These are phyloP conservation scores for Penicillium crustosum DNA, from an alignment of 2,329 filamentous ascomycete genomes.

Conservation along the genomic window DNA sequence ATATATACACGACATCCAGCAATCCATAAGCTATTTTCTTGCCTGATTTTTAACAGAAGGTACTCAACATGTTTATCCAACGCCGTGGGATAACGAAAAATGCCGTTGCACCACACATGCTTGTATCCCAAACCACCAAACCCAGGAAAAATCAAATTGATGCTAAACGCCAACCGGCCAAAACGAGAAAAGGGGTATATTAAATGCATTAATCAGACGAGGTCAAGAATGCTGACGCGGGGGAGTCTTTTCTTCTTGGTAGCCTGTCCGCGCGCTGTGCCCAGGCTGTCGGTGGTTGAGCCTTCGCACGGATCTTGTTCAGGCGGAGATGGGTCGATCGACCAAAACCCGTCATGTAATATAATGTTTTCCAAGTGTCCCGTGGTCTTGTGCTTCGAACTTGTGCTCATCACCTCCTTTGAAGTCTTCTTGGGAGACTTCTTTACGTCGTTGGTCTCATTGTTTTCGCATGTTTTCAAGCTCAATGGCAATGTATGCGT, in stretches of 20 bases:
- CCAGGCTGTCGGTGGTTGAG: conserved; percentile 5
- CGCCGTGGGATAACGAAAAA: not conserved
- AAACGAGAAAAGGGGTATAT: conserved; percentile 12
- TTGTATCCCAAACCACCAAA: not conserved
- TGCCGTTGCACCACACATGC: not conserved
- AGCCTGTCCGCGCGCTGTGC: conserved; percentile 1
- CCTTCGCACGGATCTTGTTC: conserved; percentile 11
- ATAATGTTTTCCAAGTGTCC: conserved; percentile 24
- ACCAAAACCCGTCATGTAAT: conserved; percentile 28
- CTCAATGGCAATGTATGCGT: not conserved
- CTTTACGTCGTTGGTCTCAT: not conserved
- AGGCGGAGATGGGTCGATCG: conserved; percentile 12
- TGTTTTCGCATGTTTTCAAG: not conserved
- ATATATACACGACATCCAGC: not conserved
- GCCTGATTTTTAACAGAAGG: not conserved
- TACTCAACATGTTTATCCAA: not conserved
- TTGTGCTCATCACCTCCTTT: not conserved
- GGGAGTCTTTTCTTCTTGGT: conserved; percentile 32
- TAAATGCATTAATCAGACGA: conserved; percentile 18
- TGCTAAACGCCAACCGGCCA: not conserved
- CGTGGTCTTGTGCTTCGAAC: not conserved
- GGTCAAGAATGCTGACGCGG: conserved; percentile 38
- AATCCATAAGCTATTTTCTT: not conserved
- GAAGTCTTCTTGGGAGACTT: not conserved
- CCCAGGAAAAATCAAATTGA: not conserved